phyloP scores from a whole-genome alignment of 129 eudicot species.

The Apium graveolens region DNA sequence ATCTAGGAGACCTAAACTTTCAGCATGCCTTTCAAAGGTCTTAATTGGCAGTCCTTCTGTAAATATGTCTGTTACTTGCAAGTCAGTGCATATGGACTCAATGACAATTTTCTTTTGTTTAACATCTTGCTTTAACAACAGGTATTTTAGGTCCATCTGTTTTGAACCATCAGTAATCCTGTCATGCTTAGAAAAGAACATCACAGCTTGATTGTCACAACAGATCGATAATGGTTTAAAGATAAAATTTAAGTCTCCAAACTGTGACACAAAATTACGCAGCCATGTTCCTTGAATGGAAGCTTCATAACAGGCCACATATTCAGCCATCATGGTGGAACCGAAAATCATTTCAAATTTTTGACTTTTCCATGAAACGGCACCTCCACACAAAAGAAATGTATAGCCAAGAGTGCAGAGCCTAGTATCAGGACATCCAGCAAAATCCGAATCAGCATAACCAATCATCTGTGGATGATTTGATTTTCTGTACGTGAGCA shows the following conservation, averaged over 20 bases:
- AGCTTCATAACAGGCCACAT: slow-evolving; percentile 8
- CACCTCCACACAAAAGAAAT: slow-evolving; percentile 9
- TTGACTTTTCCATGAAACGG: slow-evolving; percentile 17
- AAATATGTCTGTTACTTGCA: too few species aligned
- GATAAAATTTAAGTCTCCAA: too few species aligned
- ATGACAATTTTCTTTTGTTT: too few species aligned
- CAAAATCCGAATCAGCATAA: slow-evolving; percentile 6
- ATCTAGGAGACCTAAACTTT: neutral
- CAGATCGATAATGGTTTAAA: neutral
- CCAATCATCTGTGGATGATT: neutral
- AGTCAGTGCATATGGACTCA: neutral
- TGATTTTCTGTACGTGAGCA: neutral
- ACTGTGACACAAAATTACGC: too few species aligned
- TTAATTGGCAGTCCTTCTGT: neutral
- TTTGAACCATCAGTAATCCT: neutral
- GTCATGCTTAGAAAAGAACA: neutral
- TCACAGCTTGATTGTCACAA: neutral
- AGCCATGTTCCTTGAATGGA: slow-evolving; percentile 13
- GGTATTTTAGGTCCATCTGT: too few species aligned
- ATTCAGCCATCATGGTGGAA: slow-evolving; percentile 18
- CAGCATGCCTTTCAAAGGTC: neutral
- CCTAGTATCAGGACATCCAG: neutral
- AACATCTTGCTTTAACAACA: neutral
- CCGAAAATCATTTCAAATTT: slow-evolving; percentile 5
- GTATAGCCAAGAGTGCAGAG: slow-evolving; percentile 4